Evolutionary conservation across 139 green algal species (phyloP).

Genomic region (Chlorella sorokiniana): DNA sequence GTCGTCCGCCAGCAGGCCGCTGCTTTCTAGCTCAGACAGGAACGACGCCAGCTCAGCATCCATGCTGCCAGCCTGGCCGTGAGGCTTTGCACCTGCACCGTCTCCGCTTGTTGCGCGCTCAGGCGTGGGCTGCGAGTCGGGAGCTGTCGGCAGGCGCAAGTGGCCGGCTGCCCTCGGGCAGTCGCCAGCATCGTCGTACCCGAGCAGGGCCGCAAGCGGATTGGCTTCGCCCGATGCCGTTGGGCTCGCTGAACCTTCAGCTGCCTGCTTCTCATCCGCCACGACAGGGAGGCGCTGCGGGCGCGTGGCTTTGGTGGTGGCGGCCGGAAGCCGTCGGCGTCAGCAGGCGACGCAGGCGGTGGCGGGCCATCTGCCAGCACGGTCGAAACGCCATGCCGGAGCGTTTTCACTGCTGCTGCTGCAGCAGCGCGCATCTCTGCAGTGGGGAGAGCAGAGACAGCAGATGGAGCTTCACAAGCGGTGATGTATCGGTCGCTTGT

Average conservation of each 20-base stretch:
- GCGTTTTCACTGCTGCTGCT: background rate
- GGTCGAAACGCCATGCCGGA: background rate
- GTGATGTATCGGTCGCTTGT: background rate
- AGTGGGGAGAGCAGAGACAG: background rate
- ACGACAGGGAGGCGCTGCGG: background rate
- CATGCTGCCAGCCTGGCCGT: background rate
- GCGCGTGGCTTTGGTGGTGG: background rate
- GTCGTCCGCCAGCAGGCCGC: constrained; percentile 67
- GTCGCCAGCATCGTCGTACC: background rate
- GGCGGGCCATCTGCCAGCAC: background rate
- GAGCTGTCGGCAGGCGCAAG: too few relatives aligned
- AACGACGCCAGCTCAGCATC: constrained; percentile 70
- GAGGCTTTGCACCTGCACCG: background rate
- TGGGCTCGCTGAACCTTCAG: background rate
- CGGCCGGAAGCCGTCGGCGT: background rate
- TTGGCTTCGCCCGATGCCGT: constrained; percentile 10
- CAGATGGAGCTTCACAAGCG: background rate
- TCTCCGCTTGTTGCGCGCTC: background rate
- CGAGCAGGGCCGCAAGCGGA: constrained; percentile 40
- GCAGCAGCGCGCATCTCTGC: background rate
- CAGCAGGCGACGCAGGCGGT: background rate
- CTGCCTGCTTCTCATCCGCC: background rate
- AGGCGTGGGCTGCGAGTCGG: too few relatives aligned
- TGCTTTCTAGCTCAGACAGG: constrained; percentile 75
- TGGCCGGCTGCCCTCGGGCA: background rate